A percentile compares a stretch with the other conserved stretches of the same genome.
Evolutionary conservation across 2,329 filamentous ascomycete species (phyloP).

Genomic region (Byssochlamys sp.): DNA sequence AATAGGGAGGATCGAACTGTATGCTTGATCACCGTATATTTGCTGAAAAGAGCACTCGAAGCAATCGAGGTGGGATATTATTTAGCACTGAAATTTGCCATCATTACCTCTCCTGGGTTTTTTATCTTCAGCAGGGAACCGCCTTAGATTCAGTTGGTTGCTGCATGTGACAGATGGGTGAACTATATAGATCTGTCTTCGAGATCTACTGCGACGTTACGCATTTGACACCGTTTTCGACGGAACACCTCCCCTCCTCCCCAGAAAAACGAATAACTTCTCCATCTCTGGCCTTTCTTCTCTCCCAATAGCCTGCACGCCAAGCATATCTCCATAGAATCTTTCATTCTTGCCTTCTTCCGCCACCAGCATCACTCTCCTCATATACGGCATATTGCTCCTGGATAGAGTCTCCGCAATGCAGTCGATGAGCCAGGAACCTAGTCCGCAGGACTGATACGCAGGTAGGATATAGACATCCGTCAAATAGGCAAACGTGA

Average conservation of each 20-base stretch:
- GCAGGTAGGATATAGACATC: conserved; percentile 57
- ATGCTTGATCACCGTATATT: no score
- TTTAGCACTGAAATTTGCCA: no score
- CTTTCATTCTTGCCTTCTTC: background rate
- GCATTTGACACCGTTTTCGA: background rate
- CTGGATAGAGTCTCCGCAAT: conserved; percentile 45
- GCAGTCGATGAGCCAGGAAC: conserved; percentile 54
- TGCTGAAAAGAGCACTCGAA: no score
- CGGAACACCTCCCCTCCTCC: background rate
- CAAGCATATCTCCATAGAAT: background rate
- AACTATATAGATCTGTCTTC: background rate
- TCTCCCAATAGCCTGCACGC: background rate
- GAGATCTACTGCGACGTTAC: background rate
- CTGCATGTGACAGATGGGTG: no score
- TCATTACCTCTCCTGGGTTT: no score
- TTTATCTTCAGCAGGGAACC: no score
- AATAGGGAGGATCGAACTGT: no score
- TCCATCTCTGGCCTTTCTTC: background rate
- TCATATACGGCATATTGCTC: conserved; percentile 49
- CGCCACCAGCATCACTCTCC: conserved; percentile 45
- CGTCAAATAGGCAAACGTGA: conserved; percentile 59
- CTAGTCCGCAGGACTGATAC: conserved; percentile 54
- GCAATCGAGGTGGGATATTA: no score
- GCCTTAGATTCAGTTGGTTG: no score
- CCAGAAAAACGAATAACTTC: background rate